Evolutionary conservation across 495 filamentous ascomycete genomes (phyloP), one percentile per base, ranked within the genome.

Genomic region (Trichoderma gamsii): DNA sequence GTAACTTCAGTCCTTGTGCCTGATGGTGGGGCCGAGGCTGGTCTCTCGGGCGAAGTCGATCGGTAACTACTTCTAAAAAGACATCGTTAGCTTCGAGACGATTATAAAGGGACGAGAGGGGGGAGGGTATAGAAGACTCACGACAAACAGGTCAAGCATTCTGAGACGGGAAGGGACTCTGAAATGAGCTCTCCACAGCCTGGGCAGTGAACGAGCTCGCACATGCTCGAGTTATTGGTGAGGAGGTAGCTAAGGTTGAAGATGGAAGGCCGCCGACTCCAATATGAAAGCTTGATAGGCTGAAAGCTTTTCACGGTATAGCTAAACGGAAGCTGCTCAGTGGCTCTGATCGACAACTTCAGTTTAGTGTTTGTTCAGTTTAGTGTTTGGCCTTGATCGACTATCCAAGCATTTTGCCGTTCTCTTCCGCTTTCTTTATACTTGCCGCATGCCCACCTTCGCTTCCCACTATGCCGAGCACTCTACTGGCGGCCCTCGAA

Each of bases 121-220:
- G 51, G 4, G 32, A 32, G 3, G 3, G 12, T 21, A 15, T 18
- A n/a, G 27, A 29, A 0, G 32, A 18, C 56, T 27, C 16, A 61
- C 56, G 56, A 27, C 56, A 61, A 61, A 18, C 56, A 61, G 27
- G 56, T 61, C 6, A 61, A 32, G 56, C 56, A 61, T 16, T 61
- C 56, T 32, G 56, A 61, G 56, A 61, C 16, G 56, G 56, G 56
- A 27, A 61, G 56, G 16, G 56, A 61, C 56, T 61, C 56, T 29
- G 56, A 61, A 1, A 61, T 61, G 56, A 61, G 56, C 23, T 61
- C 56, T 27, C 56, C 56, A 25, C 56, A 61, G n/a, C 56, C 56
- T 3, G 56, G 56, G 9, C 56, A 61, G 23, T 61, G 56, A 29
- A 61, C 56, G 9, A 61, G 56, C n/a, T 61, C 56, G 12, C 56